These are phyloP conservation scores for Sonneratia alba DNA, from an alignment of 345 rosid genomes.

Conservation along the genomic window DNA sequence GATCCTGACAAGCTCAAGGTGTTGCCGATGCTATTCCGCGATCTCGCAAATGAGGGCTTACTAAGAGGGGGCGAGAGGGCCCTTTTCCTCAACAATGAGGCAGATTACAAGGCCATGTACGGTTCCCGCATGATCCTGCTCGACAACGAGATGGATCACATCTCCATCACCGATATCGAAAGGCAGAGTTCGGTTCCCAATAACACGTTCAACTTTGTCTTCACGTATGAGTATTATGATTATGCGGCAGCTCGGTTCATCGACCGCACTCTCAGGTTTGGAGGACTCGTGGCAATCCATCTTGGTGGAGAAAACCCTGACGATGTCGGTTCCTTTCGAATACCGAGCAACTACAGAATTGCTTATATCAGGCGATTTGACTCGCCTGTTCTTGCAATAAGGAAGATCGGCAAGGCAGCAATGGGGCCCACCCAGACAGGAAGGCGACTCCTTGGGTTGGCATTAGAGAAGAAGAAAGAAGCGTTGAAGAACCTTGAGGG, in stretches of 20 bases:
- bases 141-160: constrained; percentile 23
- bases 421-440: constrained; percentile 1
- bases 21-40: constrained; percentile 35
- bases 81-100: constrained; percentile 27
- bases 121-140: constrained; percentile 20
- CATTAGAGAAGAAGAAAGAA: constrained; percentile 33
- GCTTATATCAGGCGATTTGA: constrained; percentile 37
- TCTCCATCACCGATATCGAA: constrained; percentile 33
- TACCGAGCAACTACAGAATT: constrained; percentile 37
- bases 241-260: constrained; percentile 29
- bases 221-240: constrained; percentile 24
- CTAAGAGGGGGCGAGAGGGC: constrained; percentile 29
- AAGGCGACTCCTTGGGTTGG: constrained; percentile 27
- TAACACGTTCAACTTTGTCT: constrained; percentile 36
- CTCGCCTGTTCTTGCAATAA: constrained; percentile 37
- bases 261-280: constrained; percentile 49
- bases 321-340: constrained; percentile 20
- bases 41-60: constrained; percentile 54
- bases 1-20: constrained; percentile 10
- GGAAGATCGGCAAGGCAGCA: constrained; percentile 21
- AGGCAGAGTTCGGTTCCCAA: constrained; percentile 22
- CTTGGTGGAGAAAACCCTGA: constrained; percentile 8
- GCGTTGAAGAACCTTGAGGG: constrained; percentile 59
- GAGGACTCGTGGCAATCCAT: constrained; percentile 42
- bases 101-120: constrained; percentile 19